A percentile compares a stretch with the other conserved stretches of the same genome.
Conservation (phyloP, 2,329 filamentous ascomycete genomes). For the Talaromyces amestolkiae region DNA sequence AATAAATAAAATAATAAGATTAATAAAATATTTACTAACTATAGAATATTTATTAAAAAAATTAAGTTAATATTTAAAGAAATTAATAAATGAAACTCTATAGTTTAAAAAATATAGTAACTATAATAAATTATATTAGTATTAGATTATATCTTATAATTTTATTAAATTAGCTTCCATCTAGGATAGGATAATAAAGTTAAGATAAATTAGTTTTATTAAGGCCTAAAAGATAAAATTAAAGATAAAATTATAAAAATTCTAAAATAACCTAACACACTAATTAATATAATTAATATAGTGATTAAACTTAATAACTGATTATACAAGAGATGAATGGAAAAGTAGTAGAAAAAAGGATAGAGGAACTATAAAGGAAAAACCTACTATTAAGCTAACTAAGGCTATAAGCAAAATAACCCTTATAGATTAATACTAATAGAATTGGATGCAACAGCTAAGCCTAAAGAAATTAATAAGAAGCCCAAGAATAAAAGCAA, state of each 20-base stretch:
- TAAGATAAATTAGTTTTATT: not conserved
- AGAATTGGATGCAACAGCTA: not conserved
- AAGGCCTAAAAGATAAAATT: not conserved
- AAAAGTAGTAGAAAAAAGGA: not conserved
- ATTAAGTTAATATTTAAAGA: not conserved
- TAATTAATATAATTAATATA: not conserved
- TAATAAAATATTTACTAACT: not conserved
- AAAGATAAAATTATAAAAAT: not conserved
- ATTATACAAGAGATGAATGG: not conserved
- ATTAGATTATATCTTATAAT: not conserved
- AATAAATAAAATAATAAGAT: not conserved
- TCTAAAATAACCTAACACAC: too few species aligned
- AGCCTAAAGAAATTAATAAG: not conserved
- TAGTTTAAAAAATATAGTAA: not conserved
- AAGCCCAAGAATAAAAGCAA: not conserved
- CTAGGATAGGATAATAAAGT: not conserved
- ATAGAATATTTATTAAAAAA: not conserved
- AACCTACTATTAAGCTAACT: too few species aligned
- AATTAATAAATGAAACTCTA: not conserved
- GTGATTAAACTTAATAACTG: not conserved
- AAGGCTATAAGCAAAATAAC: not conserved
- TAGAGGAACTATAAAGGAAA: not conserved
- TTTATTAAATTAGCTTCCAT: not conserved
- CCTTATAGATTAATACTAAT: not conserved
- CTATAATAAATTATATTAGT: not conserved